Evolutionary conservation across 331 rosid genomes (phyloP), one percentile per base, ranked within the genome.

Genomic region (Malus hybrid): DNA sequence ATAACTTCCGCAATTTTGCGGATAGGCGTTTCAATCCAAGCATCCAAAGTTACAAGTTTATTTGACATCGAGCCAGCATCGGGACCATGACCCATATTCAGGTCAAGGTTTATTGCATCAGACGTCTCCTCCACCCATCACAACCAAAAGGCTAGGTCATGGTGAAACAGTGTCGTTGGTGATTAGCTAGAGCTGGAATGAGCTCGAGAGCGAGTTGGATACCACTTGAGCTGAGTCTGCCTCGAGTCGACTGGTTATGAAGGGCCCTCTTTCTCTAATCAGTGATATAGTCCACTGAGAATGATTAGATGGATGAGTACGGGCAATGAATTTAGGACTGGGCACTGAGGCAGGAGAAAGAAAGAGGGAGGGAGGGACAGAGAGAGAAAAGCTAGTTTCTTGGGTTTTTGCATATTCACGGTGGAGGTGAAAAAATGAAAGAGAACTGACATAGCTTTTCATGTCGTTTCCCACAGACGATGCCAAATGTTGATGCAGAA

Each of bases 61-160:
- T 63, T 86, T 3, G 74, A 60, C 18, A 79, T 61, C 44, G 79
- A 19, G 67, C 75, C 10, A 88, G 92, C 77, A 29, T 89, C 97
- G 3, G 93, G 97, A 76, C 69, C 83, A 42, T 97, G 96, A 80
- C 92, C 90, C 87, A 92, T 90, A 80, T 94, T 94, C 91, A 92
- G 85, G 88, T 94, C 97, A 75, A 92, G 97, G 87, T 92, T 94
- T 97, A 92, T 92, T 22, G 91, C 82, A 66, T 90, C 91, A 16
- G 93, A 87, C 70, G 75, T 79, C 82, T 90, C 96, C 29, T 92
- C 99, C 4, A 74, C 74, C 96, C 99, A 94, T 94, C 81, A 66
- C 86, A 79, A 77, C 76, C 56, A 64, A 80, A 72, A 73, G 10
- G 62, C 78, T 88, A 84, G 69, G 81, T 42, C 26, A 58, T 9